A percentile compares a stretch with the other conserved stretches of the same genome.
Evolutionary conservation across 1,139 yeast genomes (phyloP).

Genomic region (Wickerhamiella infanticola): DNA sequence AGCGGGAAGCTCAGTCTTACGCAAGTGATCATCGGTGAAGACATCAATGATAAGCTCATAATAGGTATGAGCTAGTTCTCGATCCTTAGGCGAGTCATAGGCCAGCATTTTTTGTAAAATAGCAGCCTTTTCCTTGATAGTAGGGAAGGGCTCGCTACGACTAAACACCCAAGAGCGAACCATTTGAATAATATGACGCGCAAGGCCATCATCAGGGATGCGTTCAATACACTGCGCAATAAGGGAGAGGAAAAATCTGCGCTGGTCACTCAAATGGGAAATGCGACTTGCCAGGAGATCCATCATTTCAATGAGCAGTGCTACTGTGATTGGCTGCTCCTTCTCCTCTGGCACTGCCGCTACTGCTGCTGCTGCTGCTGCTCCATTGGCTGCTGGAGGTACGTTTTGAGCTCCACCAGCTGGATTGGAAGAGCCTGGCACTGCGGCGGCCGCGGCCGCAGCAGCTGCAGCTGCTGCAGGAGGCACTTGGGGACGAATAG

Average conservation of each 20-base stretch:
- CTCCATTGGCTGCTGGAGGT: constrained; percentile 4
- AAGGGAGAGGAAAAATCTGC: constrained; percentile 72
- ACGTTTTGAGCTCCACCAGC: constrained; percentile 5
- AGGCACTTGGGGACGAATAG: constrained; percentile 6
- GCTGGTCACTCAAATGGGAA: constrained; percentile 76
- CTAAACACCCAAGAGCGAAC: constrained; percentile 86
- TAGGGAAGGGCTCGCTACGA: constrained; percentile 72
- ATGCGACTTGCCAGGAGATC: constrained; percentile 70
- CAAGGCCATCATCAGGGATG: constrained; percentile 59
- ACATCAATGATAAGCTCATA: constrained; percentile 79
- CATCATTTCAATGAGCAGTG: constrained; percentile 57
- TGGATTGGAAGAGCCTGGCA: constrained; percentile 4
- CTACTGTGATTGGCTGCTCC: background rate
- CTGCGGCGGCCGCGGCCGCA: constrained; percentile 9
- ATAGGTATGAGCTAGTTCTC: constrained; percentile 62
- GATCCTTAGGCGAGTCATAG: constrained; percentile 64
- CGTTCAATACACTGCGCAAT: constrained; percentile 85
- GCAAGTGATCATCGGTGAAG: constrained; percentile 65
- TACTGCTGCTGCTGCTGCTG: constrained; percentile 6
- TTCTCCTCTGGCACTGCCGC: constrained; percentile 2
- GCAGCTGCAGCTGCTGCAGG: constrained; percentile 4
- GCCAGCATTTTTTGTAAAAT: constrained; percentile 87
- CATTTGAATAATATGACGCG: constrained; percentile 60
- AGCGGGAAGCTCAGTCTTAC: constrained; percentile 80
- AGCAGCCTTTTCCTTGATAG: constrained; percentile 93